Evolutionary conservation across 352 stramenopile genomes (phyloP), one percentile per base, ranked within the genome.

Genomic region (Pythium chondricola): DNA sequence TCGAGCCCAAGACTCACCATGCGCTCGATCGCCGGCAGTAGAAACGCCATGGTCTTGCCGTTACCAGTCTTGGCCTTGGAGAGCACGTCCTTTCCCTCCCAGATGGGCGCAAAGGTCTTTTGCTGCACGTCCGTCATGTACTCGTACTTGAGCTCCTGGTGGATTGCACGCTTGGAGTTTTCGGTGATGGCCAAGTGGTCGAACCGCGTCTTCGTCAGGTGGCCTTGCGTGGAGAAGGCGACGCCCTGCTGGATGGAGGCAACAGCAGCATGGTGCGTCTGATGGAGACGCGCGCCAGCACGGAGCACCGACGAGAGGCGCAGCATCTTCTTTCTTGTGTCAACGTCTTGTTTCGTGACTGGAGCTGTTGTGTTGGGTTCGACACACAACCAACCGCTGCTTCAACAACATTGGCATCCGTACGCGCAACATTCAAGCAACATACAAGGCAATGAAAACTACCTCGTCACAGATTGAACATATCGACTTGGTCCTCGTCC

Each of bases 101-200:
- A 39, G 39, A 76, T 65, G 20, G 59, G 50, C 9, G 70, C 53
- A 50, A 93, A 85, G 37, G 85, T 83, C 35, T 77, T 61, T 6
- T 71, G 61, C 62, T 97, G 89, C 16, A 96, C 72, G 43, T 84
- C 54, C 16, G 88, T 97, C 69, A 95, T 88, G 38, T 57, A 63
- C 40, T 84, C 63, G 49, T 89, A 90, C 31, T 74, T 58, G 47
- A 94, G 69, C 31, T 80, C 69, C 52, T 90, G 57, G 9, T 67
- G 47, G 24, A 87, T 71, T 3, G 80, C 75, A 18, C 58, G 50
- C 39, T 69, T 65, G 35, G 54, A 75, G 58, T 63, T 51, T 14
- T 58, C 45, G 0, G 61, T 71, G 41, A 83, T 65, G 20, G 39
- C 42, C 30, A 71, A 43, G 4, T 35, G 30, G 33, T 32, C 18